These are phyloP conservation scores for Sphagnum contortum DNA, from an alignment of 225 moss, liverwort and hornwort genomes.

Conservation along the genomic window DNA sequence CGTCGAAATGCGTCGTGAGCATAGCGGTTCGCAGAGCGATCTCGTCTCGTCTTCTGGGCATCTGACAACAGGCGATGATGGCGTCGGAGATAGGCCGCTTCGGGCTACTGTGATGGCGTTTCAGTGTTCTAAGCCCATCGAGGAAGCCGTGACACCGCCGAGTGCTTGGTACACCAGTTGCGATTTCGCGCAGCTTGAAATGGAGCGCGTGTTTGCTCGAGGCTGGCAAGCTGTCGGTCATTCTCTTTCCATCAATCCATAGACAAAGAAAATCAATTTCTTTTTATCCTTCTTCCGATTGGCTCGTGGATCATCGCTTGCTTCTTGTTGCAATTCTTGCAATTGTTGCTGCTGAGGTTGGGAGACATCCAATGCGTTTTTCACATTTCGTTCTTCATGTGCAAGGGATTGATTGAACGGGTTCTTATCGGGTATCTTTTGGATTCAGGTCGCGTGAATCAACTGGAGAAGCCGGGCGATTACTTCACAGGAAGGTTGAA, in stretches of 20 bases:
- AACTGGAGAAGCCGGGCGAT: slow-evolving; percentile 60
- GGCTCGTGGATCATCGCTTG: not conserved
- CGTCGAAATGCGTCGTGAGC: no score
- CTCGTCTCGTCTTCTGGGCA: no score
- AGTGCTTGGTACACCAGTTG: slow-evolving; percentile 82
- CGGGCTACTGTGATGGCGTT: slow-evolving; percentile 31
- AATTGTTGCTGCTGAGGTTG: no score
- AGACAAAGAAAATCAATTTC: not conserved
- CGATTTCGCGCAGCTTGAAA: slow-evolving; percentile 51
- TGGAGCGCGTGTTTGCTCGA: slow-evolving; percentile 57
- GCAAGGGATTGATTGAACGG: no score
- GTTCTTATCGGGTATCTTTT: no score
- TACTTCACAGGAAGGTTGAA: slow-evolving; percentile 80
- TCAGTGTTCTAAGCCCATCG: slow-evolving; percentile 38
- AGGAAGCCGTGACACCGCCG: slow-evolving; percentile 77
- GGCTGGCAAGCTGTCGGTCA: slow-evolving; percentile 82
- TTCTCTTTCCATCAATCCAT: not conserved
- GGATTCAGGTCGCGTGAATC: slow-evolving; percentile 46
- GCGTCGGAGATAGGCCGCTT: no score
- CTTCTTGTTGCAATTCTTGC: not conserved
- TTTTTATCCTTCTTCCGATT: not conserved
- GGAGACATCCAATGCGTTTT: no score
- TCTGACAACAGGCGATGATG: no score
- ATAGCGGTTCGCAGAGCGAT: no score
- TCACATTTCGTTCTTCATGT: no score